A percentile compares a stretch with the other conserved stretches of the same genome.
phyloP scores from a whole-genome alignment of 2,329 filamentous ascomycete genomes.

The Rasamsonia emersonii region DNA sequence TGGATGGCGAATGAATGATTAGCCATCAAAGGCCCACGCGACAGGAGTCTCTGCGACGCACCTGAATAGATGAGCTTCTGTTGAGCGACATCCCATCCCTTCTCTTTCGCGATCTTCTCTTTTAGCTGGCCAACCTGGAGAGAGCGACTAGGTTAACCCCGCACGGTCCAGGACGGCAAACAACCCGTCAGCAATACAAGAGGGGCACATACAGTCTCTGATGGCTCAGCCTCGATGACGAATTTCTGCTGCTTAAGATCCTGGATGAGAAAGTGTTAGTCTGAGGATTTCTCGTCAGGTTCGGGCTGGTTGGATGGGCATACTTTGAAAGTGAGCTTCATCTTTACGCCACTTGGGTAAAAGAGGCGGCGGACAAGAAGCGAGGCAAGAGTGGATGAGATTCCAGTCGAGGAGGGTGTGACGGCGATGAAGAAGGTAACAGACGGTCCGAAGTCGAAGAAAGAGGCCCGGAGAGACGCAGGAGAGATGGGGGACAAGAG shows the following conservation, averaged over 20 bases:
- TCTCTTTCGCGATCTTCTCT: constrained; percentile 82
- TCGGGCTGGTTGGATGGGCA: constrained; percentile 15
- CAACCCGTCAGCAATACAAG: constrained; percentile 5
- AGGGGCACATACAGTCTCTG: constrained; percentile 65
- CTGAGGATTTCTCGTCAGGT: constrained; percentile 13
- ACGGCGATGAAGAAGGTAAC: no score
- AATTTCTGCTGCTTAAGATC: constrained; percentile 99
- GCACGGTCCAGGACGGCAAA: constrained; percentile 15
- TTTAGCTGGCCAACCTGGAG: constrained; percentile 78
- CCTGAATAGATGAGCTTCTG: constrained; percentile 99
- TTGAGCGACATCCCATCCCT: constrained; percentile 82
- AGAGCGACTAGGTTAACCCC: constrained; percentile 24
- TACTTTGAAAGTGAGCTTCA: constrained; percentile 68
- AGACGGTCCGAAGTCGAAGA: background rate
- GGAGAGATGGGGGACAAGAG: background rate
- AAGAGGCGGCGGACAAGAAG: constrained; percentile 15
- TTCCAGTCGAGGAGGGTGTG: no score
- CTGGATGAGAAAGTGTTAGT: constrained; percentile 39
- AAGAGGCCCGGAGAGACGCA: constrained; percentile 1
- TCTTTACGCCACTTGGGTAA: constrained; percentile 35
- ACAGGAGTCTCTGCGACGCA: constrained; percentile 37
- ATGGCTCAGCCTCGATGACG: constrained; percentile 85
- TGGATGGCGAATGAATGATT: constrained; percentile 28
- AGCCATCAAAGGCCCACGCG: constrained; percentile 2
- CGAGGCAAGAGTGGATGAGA: no score